These are phyloP conservation scores for Fusarium praegraminearum DNA, from an alignment of 2,329 filamentous ascomycete genomes.

Conservation along the genomic window DNA sequence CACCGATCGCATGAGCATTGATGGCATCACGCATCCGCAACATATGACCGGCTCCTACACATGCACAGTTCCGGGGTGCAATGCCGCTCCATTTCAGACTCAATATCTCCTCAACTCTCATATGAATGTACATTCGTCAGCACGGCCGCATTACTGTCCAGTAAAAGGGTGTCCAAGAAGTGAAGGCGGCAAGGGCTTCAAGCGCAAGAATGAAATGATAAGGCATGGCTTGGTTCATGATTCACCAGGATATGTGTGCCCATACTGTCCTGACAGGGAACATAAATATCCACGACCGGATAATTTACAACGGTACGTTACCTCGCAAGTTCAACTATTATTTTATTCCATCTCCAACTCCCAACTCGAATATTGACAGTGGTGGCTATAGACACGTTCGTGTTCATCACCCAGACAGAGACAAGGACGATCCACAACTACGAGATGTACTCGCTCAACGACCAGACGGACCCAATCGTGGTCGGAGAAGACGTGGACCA, in stretches of 20 bases:
- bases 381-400: constrained; percentile 78
- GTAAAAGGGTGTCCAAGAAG: constrained; percentile 72
- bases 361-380: constrained; percentile 14
- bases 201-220: constrained; percentile 80
- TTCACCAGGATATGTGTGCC: constrained; percentile 94
- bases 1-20: constrained; percentile 69
- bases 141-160: constrained; percentile 73
- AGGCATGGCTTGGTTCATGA: constrained; percentile 88
- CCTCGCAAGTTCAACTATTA: not conserved
- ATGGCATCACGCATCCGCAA: constrained; percentile 66
- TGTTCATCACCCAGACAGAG: constrained; percentile 90
- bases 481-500: constrained; percentile 76
- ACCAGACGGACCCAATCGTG: constrained; percentile 84
- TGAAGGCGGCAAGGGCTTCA: constrained; percentile 75
- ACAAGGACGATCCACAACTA: constrained; percentile 85
- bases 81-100: constrained; percentile 79
- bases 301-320: constrained; percentile 85
- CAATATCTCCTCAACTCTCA: constrained; percentile 84
- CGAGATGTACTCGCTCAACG: constrained; percentile 88
- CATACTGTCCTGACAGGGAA: constrained; percentile 93
- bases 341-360: not conserved
- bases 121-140: constrained; percentile 76
- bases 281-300: constrained; percentile 96
- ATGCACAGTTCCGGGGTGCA: constrained; percentile 74
- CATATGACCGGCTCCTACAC: constrained; percentile 65